phyloP scores from a whole-genome alignment of 306 rosid species.

The Ceratonia siliqua region DNA sequence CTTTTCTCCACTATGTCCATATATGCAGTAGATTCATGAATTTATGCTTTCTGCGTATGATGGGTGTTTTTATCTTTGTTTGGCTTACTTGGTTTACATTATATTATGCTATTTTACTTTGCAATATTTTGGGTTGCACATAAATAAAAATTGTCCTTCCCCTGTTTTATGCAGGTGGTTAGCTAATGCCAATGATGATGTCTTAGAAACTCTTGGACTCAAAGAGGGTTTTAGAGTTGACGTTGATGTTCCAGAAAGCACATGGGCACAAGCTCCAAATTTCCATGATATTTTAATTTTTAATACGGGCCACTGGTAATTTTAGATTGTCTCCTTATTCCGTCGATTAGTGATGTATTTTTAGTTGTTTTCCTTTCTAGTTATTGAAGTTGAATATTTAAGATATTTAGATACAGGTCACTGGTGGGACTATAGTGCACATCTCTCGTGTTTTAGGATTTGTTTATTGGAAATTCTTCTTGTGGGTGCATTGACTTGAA shows the following conservation, averaged over 20 bases:
- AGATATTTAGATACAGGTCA: not conserved
- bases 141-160: conserved; percentile 11
- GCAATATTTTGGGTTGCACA: not conserved
- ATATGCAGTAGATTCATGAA: not conserved
- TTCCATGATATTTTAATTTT: conserved; percentile 82
- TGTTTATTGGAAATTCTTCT: conserved; percentile 25
- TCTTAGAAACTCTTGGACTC: conserved; percentile 76
- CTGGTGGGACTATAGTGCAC: not conserved
- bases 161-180: conserved; percentile 71
- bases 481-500: not conserved
- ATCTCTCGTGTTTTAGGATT: not conserved
- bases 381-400: conserved; percentile 14
- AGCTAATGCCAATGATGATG: conserved; percentile 59
- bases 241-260: conserved; percentile 79
- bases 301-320: conserved; percentile 95
- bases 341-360: conserved; percentile 12
- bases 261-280: conserved; percentile 78
- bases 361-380: conserved; percentile 15
- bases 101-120: not conserved
- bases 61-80: not conserved
- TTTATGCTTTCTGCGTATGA: not conserved
- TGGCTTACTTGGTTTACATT: not conserved
- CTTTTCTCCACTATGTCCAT: not conserved
- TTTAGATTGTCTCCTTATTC: conserved; percentile 22
- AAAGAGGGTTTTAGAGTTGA: conserved; percentile 90